Conservation (phyloP, 2,329 filamentous ascomycete genomes). For the Colletotrichum lini region DNA sequence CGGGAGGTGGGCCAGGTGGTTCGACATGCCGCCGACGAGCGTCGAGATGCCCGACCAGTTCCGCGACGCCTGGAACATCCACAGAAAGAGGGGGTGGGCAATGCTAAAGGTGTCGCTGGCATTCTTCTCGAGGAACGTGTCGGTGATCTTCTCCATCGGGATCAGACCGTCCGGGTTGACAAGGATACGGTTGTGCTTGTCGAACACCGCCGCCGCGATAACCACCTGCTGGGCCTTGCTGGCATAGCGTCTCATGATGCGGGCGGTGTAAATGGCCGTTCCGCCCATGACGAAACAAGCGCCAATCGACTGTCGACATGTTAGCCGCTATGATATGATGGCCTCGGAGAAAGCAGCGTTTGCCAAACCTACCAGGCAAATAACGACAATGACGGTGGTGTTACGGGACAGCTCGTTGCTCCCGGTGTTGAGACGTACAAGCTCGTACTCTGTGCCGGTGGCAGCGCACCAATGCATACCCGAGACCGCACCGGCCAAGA, state of each 20-base stretch:
- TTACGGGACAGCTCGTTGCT: conserved; percentile 67
- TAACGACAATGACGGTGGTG: conserved; percentile 80
- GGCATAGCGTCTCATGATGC: conserved; percentile 66
- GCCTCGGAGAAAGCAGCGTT: background rate
- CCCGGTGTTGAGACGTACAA: conserved; percentile 62
- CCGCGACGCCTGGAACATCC: conserved; percentile 86
- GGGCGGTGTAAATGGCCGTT: conserved; percentile 68
- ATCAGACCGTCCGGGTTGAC: conserved; percentile 79
- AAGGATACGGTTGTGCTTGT: conserved; percentile 75
- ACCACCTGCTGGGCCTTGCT: conserved; percentile 74
- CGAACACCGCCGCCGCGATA: conserved; percentile 75
- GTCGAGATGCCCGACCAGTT: conserved; percentile 81
- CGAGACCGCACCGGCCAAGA: conserved; percentile 82
- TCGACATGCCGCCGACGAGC: conserved; percentile 79
- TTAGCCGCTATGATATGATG: conserved; percentile 2
- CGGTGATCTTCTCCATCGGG: conserved; percentile 83
- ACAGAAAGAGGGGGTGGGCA: conserved; percentile 85
- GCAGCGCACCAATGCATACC: conserved; percentile 92
- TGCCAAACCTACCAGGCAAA: conserved; percentile 71
- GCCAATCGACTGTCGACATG: conserved; percentile 66
- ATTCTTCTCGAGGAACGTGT: conserved; percentile 77
- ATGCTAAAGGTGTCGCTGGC: conserved; percentile 82
- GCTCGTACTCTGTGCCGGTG: conserved; percentile 77
- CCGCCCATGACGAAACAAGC: conserved; percentile 72
- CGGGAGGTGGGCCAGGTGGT: conserved; percentile 72